Percentiles rank a stretch among this genome's conserved stretches.
phyloP scores from a whole-genome alignment of 495 filamentous ascomycete species.

The Hypoxylon fragiforme region DNA sequence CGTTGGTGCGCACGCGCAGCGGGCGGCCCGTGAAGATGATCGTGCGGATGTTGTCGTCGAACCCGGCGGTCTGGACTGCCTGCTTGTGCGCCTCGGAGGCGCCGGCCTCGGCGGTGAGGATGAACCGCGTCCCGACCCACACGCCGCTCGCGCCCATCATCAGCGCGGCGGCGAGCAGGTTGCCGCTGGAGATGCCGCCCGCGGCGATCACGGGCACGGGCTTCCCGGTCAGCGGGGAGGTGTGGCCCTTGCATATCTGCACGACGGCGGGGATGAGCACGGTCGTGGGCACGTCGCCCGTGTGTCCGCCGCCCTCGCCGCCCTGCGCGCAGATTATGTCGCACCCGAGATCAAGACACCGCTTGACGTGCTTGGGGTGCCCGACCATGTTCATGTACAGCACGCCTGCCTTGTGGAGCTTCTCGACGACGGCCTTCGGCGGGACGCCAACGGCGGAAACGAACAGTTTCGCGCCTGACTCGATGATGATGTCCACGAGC shows the following conservation, averaged over 20 bases:
- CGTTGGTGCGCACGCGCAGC: constrained; percentile 87
- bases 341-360: constrained; percentile 83
- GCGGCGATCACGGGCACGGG: constrained; percentile 91
- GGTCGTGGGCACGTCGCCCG: constrained; percentile 85
- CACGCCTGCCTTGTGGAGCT: constrained; percentile 81
- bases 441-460: constrained; percentile 96
- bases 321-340: constrained; percentile 95
- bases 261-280: constrained; percentile 89
- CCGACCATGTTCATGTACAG: constrained; percentile 99
- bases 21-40: constrained; percentile 98
- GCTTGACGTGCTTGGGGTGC: constrained; percentile 97
- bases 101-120: constrained; percentile 89
- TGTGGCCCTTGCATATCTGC: constrained; percentile 76
- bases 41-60: constrained; percentile 92
- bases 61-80: constrained; percentile 86
- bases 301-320: constrained; percentile 90
- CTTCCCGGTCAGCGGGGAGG: constrained; percentile 81
- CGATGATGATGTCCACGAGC: constrained; percentile 89
- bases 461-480: constrained; percentile 87
- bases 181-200: constrained; percentile 92
- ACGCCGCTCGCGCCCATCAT: constrained; percentile 92
- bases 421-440: constrained; percentile 84
- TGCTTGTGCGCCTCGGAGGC: constrained; percentile 95
- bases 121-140: constrained; percentile 96
- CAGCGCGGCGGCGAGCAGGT: constrained; percentile 82